A percentile compares a stretch with the other conserved stretches of the same genome.
These are phyloP conservation scores for Coemansia javaensis DNA, from an alignment of 192 early-diverging fungal genomes.

Conservation along the genomic window DNA sequence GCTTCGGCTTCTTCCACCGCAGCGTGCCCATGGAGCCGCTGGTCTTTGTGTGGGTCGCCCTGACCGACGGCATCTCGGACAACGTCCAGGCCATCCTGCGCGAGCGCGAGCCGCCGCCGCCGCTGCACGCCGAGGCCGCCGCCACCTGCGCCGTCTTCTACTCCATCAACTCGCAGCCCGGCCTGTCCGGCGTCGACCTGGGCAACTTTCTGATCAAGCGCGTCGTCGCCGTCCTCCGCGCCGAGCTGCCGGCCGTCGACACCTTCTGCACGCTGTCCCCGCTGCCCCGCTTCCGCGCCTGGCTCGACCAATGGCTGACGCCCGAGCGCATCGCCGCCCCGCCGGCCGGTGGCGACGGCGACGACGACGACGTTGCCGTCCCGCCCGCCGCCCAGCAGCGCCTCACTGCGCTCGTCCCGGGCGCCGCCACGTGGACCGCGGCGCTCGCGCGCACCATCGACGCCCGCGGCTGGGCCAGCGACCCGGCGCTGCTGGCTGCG, in stretches of 20 bases:
- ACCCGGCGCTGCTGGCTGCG: constrained; percentile 21
- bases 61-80: constrained; percentile 57
- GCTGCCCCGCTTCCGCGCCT: constrained; percentile 79
- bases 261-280: constrained; percentile 89
- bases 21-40: constrained; percentile 76
- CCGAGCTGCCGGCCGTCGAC: constrained; percentile 61
- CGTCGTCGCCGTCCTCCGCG: constrained; percentile 75
- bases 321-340: constrained; percentile 17
- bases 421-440: constrained; percentile 27
- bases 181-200: constrained; percentile 83
- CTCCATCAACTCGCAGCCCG: constrained; percentile 85
- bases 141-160: constrained; percentile 82
- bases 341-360: too few relatives aligned
- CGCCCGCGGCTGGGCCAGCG: constrained; percentile 39
- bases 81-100: constrained; percentile 69
- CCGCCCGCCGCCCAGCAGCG: constrained; percentile 2
- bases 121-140: constrained; percentile 30
- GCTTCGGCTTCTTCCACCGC: constrained; percentile 82
- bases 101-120: constrained; percentile 43
- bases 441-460: constrained; percentile 37
- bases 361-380: constrained; percentile 6
- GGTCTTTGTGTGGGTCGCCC: constrained; percentile 85
- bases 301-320: constrained; percentile 59
- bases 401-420: constrained; percentile 16
- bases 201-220: constrained; percentile 89